Conservation (phyloP, 345 rosid species). For the Eucalyptus regnans region DNA sequence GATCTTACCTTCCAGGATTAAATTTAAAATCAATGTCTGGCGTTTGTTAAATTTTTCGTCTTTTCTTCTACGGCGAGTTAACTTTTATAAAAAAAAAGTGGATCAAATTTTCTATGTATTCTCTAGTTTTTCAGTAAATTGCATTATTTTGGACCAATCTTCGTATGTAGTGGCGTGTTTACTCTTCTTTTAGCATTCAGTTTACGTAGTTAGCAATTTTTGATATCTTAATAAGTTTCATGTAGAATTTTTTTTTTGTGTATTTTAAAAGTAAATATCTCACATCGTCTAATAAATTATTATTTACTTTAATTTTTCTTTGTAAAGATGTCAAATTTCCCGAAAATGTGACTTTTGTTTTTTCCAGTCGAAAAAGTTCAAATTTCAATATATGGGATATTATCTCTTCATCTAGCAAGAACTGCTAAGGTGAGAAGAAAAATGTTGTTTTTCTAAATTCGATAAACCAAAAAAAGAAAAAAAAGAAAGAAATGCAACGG, state of each 20-base stretch:
- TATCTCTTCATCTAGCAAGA: neutral
- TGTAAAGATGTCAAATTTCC: neutral
- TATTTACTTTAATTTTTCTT: neutral
- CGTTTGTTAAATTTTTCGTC: neutral
- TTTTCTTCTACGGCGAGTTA: neutral
- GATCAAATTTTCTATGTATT: no score
- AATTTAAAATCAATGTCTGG: neutral
- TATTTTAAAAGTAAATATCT: neutral
- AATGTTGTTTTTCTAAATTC: neutral
- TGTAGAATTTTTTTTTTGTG: rapidly evolving
- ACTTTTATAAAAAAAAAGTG: neutral
- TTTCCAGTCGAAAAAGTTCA: neutral
- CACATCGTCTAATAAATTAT: neutral
- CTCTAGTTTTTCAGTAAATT: neutral
- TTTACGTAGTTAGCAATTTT: no score
- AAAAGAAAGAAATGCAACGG: no score
- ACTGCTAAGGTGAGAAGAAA: neutral
- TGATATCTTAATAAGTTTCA: no score
- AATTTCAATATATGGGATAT: neutral
- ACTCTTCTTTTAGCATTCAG: neutral
- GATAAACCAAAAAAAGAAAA: neutral
- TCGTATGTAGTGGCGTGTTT: rapidly evolving
- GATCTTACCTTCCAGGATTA: neutral
- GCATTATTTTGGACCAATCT: neutral
- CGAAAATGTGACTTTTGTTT: neutral